Evolutionary conservation across 2,329 filamentous ascomycete species (phyloP).

Genomic region (Fusarium floridanum): DNA sequence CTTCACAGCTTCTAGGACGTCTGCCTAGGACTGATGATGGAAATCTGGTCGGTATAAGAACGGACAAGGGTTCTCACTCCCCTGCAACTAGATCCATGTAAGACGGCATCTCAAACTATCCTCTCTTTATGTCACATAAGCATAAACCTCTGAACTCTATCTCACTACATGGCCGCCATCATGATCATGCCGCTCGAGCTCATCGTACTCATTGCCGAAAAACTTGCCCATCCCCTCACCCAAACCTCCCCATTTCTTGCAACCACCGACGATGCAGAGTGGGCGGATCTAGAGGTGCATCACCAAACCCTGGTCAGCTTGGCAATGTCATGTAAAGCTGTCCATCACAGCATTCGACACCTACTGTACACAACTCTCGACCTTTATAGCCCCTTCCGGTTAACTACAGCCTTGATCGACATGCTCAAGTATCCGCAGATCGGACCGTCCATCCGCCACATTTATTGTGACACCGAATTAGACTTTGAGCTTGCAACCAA

Average conservation of each 20-base stretch:
- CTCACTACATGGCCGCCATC: neutral
- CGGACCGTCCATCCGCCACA: slow-evolving; percentile 26
- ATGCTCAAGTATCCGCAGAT: slow-evolving; percentile 10
- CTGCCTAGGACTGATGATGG: neutral
- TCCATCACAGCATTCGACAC: neutral
- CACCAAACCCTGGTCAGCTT: slow-evolving; percentile 5
- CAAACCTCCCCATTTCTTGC: slow-evolving; percentile 16
- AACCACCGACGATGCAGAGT: slow-evolving; percentile 3
- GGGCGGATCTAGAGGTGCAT: neutral
- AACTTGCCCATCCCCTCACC: slow-evolving; percentile 5
- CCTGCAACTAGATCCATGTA: neutral
- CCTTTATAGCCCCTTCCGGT: neutral
- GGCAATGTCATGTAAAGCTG: neutral
- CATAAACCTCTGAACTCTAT: neutral
- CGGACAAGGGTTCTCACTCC: neutral
- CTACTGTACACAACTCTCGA: slow-evolving; percentile 13
- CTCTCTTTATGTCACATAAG: neutral
- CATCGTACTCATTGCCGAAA: slow-evolving; percentile 9
- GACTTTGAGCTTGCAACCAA: neutral
- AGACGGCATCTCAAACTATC: neutral
- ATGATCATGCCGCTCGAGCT: slow-evolving; percentile 8
- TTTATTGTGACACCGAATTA: slow-evolving; percentile 7
- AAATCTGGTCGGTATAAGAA: neutral
- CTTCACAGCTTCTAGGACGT: neutral
- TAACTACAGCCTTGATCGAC: neutral